A percentile compares a stretch with the other conserved stretches of the same genome.
phyloP scores from a whole-genome alignment of 495 filamentous ascomycete genomes.

The Astrothelium subdiscretum region DNA sequence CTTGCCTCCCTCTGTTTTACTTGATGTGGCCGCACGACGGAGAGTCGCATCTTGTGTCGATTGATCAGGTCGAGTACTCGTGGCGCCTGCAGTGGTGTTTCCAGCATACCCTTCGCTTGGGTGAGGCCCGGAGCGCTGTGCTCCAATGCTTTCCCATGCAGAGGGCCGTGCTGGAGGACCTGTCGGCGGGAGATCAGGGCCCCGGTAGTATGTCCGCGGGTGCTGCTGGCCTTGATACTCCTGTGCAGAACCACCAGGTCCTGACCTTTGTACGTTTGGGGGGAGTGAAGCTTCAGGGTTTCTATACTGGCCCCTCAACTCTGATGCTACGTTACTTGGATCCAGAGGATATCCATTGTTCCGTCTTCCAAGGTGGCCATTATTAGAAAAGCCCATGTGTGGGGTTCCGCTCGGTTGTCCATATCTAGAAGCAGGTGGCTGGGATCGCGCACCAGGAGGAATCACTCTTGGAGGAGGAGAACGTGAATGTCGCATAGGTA shows the following conservation, averaged over 20 bases:
- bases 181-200: background rate
- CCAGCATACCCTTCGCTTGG: background rate
- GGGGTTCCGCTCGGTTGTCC: background rate
- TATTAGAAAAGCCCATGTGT: background rate
- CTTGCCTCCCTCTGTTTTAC: conserved; percentile 27
- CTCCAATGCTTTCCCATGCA: background rate
- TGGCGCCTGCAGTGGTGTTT: background rate
- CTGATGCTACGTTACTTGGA: background rate
- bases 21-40: conserved; percentile 12
- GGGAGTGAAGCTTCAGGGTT: background rate
- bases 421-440: background rate
- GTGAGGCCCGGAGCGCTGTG: background rate
- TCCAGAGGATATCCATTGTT: background rate
- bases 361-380: background rate
- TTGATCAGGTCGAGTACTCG: background rate
- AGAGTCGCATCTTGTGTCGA: background rate
- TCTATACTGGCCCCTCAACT: background rate
- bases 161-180: background rate
- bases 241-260: background rate
- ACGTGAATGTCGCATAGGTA: background rate
- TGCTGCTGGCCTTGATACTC: background rate
- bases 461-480: background rate
- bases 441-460: background rate
- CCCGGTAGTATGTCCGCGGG: background rate
- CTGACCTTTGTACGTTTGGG: background rate